A percentile compares a stretch with the other conserved stretches of the same genome.
Evolutionary conservation across 139 green algal species (phyloP).

Genomic region (Micromonas commoda): DNA sequence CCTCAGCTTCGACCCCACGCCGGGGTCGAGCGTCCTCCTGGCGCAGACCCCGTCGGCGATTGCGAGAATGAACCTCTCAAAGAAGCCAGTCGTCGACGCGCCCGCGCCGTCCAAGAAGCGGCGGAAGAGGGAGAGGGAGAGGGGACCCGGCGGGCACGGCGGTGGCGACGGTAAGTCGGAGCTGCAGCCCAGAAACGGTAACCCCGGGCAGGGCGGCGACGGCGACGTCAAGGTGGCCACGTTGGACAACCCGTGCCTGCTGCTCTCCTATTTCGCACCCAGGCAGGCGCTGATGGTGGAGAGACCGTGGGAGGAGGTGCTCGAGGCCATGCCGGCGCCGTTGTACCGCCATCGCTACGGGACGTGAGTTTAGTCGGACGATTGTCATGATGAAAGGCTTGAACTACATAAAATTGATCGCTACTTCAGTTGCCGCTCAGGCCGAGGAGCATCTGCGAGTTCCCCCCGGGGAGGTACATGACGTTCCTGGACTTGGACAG

Average conservation of each 20-base stretch:
- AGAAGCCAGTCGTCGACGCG: conserved; percentile 30
- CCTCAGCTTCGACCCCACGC: neutral
- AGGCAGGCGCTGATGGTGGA: conserved; percentile 41
- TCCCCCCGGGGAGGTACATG: conserved; percentile 78
- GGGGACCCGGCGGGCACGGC: neutral
- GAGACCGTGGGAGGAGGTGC: conserved; percentile 43
- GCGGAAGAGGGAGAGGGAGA: conserved; percentile 20
- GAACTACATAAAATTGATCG: too few relatives aligned
- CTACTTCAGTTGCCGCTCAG: neutral
- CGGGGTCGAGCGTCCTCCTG: neutral
- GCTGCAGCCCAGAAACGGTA: neutral
- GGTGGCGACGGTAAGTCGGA: neutral
- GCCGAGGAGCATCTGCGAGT: conserved; percentile 27
- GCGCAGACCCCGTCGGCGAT: conserved; percentile 18
- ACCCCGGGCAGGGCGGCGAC: neutral
- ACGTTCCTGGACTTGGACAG: conserved; percentile 85
- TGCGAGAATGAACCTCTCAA: neutral
- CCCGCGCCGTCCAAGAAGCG: conserved; percentile 34
- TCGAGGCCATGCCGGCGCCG: conserved; percentile 35
- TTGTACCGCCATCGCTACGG: conserved; percentile 51
- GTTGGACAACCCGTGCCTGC: neutral
- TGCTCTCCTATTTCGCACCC: neutral
- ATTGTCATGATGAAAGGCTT: neutral
- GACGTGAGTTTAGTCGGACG: conserved; percentile 37
- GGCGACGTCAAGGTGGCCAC: neutral